Base-by-base conservation (phyloP, 2,329 filamentous ascomycete species). In the Pseudovirgaria hyperparasitica region DNA sequence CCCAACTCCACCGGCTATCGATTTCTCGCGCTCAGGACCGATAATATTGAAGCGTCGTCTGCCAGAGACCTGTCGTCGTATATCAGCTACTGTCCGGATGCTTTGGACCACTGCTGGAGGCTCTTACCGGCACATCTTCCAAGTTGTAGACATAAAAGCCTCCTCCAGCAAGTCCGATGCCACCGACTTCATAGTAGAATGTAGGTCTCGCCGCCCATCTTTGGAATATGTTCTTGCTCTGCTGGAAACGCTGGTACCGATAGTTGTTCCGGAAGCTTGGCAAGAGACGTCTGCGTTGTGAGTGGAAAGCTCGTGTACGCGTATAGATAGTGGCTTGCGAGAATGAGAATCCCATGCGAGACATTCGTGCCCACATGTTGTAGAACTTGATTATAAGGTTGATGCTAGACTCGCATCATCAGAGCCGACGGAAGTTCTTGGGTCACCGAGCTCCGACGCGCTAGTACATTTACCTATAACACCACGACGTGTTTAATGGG, bases 1-100 rank as follows among this genome's bases (percentile, higher is more conserved):
- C 41, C 75, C 72, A 43, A 72, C 60, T 30, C 62, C 49, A 30
- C 63, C 48, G n/a, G 62, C 65, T 17, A 70, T 54, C 28, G 55
- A 46, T 25, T 66, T 62, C 28, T 82, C 72, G 5, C 61, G 50
- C 13, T 61, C 59, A 5, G 71, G 58, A 19, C 58, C 60, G 34
- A 74, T 67, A 46, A 72, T 70, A 50, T 85, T 86, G 65, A 87
- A 87, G 19, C 81, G 67, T 41, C 63, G 62, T 6, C 82, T 69
- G 0, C 77, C 76, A 5, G 73, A 78, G 5, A 84, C 67, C 48
- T 62, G 27, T 24, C 20, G 20, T 16, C 24, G 22, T 27, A 5
- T 9, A 18, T 17, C 5, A 8, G 3, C 19, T 26, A n/a, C n/a
- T 24, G 26, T 35, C 12, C 19, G 27, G 19, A 9, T 22, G 26